phyloP scores from a whole-genome alignment of 2,329 filamentous ascomycete species.

The Cercospora canescens region DNA sequence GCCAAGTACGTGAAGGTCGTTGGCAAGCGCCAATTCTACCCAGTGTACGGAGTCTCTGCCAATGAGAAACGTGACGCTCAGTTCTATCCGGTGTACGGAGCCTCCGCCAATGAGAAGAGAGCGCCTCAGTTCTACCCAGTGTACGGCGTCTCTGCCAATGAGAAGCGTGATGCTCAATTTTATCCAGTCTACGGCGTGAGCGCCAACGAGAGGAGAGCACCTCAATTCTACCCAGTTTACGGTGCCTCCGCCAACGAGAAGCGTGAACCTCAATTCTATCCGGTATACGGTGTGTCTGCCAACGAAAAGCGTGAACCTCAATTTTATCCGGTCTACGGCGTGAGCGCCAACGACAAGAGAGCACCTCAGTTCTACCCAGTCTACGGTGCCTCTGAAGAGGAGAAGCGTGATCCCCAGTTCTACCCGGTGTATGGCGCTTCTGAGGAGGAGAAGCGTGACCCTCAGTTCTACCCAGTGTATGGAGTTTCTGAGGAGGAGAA shows the following conservation, averaged over 20 bases:
- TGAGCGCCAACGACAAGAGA: neutral
- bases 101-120: neutral
- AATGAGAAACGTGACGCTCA: conserved; percentile 4
- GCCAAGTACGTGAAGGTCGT: conserved; percentile 8
- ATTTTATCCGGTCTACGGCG: conserved; percentile 1
- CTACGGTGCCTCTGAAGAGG: neutral
- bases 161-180: conserved; percentile 8
- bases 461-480: neutral
- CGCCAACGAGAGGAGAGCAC: neutral
- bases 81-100: neutral
- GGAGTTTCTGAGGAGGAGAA: neutral
- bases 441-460: neutral
- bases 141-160: neutral
- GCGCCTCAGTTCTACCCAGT: neutral
- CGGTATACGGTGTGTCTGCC: neutral
- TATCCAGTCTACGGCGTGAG: neutral
- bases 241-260: neutral
- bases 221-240: neutral
- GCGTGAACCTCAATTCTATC: conserved; percentile 4
- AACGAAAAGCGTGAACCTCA: neutral
- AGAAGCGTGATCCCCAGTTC: neutral
- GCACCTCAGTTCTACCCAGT: conserved; percentile 3
- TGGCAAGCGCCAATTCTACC: conserved; percentile 10
- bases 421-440: neutral
- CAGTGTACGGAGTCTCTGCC: neutral